Evolutionary conservation across 768 basidiomycete species (phyloP), one percentile per base, ranked within the genome.

Genomic region (Suillus cothurnatus): DNA sequence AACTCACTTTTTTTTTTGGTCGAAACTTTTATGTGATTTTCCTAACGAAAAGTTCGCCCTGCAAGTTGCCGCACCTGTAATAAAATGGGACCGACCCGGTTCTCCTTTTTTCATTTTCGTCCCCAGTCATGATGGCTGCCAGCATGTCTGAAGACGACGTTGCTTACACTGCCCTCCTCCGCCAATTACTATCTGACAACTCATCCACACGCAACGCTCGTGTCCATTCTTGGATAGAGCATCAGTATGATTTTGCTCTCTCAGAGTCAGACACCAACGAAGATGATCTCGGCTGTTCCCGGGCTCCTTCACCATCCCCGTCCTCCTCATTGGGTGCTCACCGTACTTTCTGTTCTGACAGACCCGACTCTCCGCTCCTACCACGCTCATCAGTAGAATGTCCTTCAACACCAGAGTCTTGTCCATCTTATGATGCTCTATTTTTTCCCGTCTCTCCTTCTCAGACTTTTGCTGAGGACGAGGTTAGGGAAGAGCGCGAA

Each of bases 191-290:
- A 61, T 69, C 71, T 0, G 75, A 70, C 62, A 65, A 71, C 0
- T 61, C 75, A 6, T 7, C 61, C 0, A 45, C 71, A 0, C 76
- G 75, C 68, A 69, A 76, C 6, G 73, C 74, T 0, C 72, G 75
- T 8, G 72, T 76, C 0, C 76, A 76, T 47, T 77, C 75, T 1
- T 76, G 75, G 75, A 76, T 76, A 28, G 75, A 76, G 50, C 76
- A 78, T 34, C 75, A 76, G n/a, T 76, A 76, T 59, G 76, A 76
- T 69, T 76, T 76, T 72, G 75, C 71, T 21, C 65, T 76, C 36
- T 70, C 75, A 2, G 75, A 76, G n/a, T 71, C 70, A 2, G 63
- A 71, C 41, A 17, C 32, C 60, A 60, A 61, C 17, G 26, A 45
- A 50, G 31, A 64, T 64, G 56, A 21, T 4, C 1, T 41, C 17